Evolutionary conservation across 2,329 filamentous ascomycete genomes (phyloP).

Genomic region (Penicillium aurantiogriseum): DNA sequence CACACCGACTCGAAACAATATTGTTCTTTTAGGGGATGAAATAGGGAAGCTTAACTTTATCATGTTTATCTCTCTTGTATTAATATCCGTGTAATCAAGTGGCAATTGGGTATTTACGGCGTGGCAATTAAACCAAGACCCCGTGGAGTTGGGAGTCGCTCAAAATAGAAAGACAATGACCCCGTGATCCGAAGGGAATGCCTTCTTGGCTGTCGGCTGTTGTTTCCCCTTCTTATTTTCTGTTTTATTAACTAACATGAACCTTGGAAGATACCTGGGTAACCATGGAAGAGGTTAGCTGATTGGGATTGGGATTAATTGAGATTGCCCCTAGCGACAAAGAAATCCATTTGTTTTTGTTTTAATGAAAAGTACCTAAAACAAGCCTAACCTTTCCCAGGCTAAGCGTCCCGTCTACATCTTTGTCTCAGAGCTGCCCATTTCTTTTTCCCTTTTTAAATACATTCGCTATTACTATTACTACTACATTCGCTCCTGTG

Average conservation of each 20-base stretch:
- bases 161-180: background rate
- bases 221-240: background rate
- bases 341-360: too few species aligned
- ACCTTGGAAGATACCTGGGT: background rate
- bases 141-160: background rate
- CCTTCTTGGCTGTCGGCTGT: background rate
- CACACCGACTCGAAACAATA: background rate
- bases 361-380: background rate
- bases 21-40: background rate
- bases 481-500: background rate
- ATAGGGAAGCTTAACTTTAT: too few species aligned
- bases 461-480: background rate
- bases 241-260: too few species aligned
- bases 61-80: too few species aligned
- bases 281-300: too few species aligned
- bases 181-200: background rate
- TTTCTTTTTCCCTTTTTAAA: background rate
- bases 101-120: background rate
- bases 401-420: conserved; percentile 1
- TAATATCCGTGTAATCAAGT: background rate
- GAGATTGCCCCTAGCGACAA: conserved; percentile 17
- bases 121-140: conserved; percentile 2
- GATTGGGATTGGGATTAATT: too few species aligned
- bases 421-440: conserved; percentile 3
- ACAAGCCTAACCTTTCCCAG: conserved; percentile 4